Percentiles rank a stretch among this genome's conserved stretches.
These are phyloP conservation scores for Solanum chilense DNA, from an alignment of 257 asterid genomes.

Conservation along the genomic window DNA sequence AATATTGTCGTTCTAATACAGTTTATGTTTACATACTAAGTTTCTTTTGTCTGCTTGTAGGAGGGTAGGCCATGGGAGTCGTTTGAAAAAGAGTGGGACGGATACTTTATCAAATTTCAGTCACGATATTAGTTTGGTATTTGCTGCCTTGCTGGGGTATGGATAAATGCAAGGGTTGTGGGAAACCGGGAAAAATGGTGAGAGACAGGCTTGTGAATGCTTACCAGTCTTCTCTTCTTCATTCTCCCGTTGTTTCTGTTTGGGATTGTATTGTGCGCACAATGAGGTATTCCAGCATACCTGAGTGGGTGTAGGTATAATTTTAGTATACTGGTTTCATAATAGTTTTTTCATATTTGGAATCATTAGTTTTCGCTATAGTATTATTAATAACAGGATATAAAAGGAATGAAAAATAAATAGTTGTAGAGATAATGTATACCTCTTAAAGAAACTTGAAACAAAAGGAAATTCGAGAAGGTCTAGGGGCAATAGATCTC, in stretches of 20 bases:
- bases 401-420: slow-evolving; percentile 3
- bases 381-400: slow-evolving; percentile 16
- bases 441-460: slow-evolving; percentile 21
- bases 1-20: neutral
- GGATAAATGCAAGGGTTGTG: slow-evolving; percentile 31
- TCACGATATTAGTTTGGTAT: neutral
- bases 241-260: slow-evolving; percentile 67
- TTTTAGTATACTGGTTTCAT: neutral
- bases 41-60: slow-evolving; percentile 14
- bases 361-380: neutral
- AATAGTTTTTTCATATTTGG: neutral
- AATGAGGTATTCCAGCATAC: slow-evolving; percentile 85
- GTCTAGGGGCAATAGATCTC: neutral
- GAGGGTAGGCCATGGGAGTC: slow-evolving; percentile 62
- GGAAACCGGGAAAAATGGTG: slow-evolving; percentile 40
- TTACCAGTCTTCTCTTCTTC: slow-evolving; percentile 59
- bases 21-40: neutral
- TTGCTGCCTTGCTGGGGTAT: slow-evolving; percentile 10
- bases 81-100: slow-evolving; percentile 8
- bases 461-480: slow-evolving; percentile 2
- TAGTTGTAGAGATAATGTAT: slow-evolving; percentile 26
- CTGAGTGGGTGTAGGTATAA: slow-evolving; percentile 87
- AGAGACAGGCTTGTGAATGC: slow-evolving; percentile 22
- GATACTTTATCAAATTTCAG: neutral
- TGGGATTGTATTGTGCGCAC: slow-evolving; percentile 93